Percentiles rank a stretch among this genome's conserved stretches.
Evolutionary conservation across 2,329 filamentous ascomycete genomes (phyloP).

Genomic region (Dichotomopilus funicola): DNA sequence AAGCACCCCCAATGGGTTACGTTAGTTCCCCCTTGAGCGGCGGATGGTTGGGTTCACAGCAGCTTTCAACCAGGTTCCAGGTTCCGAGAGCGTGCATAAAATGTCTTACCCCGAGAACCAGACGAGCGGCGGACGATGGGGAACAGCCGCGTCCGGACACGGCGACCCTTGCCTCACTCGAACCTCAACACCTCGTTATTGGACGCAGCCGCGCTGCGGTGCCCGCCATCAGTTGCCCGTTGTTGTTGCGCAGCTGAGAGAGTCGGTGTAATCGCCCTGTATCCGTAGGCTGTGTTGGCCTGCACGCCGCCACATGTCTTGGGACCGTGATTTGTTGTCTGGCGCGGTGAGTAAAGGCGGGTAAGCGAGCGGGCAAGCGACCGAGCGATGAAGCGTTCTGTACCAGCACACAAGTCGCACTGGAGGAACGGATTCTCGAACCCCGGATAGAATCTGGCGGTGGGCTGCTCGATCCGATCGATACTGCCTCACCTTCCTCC

Average conservation of each 20-base stretch:
- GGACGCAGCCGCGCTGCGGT: neutral
- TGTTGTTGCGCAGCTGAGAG: slow-evolving; percentile 4
- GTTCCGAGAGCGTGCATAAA: slow-evolving; percentile 9
- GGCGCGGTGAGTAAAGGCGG: slow-evolving; percentile 9
- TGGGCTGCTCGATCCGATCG: neutral
- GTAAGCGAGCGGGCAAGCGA: too few relatives aligned
- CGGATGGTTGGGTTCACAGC: neutral
- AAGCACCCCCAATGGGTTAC: too few relatives aligned
- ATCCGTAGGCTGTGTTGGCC: neutral
- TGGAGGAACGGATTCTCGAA: slow-evolving; percentile 5
- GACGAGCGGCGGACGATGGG: neutral
- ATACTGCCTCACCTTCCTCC: neutral
- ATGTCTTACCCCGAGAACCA: neutral
- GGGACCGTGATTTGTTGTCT: slow-evolving; percentile 13
- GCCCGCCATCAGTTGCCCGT: neutral
- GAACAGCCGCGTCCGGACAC: neutral
- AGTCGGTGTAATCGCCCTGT: slow-evolving; percentile 12
- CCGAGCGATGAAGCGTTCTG: too few relatives aligned
- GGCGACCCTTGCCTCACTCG: neutral
- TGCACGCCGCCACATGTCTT: slow-evolving; percentile 17
- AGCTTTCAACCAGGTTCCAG: neutral
- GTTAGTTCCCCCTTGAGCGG: too few relatives aligned
- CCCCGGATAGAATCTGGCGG: neutral
- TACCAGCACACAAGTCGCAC: neutral
- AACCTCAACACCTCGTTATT: slow-evolving; percentile 1